Evolutionary conservation across 2,329 filamentous ascomycete species (phyloP), one percentile per base, ranked within the genome.

Genomic region (Atkinsonella texensis): DNA sequence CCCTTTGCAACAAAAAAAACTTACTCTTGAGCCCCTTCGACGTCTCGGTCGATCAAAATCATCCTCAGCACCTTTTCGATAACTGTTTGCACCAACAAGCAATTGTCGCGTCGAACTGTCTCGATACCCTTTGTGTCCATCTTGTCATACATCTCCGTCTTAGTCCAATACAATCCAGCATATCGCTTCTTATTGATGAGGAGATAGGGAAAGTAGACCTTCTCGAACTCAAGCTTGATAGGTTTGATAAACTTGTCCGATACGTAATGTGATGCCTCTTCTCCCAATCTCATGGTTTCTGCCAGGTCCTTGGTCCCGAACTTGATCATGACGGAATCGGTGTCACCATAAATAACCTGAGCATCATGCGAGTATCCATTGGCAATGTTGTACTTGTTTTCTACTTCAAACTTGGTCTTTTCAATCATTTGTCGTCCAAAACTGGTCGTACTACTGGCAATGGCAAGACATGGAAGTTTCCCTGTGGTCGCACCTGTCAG

Each of bases 121-220:
- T 98, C 93, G 58, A 98, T 97, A 76, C 93, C 93, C 68, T 98
- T 98, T 54, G 89, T 97, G 69, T 98, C 93, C 94, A 98, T 98
- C 75, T 97, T 98, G 77, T 98, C 94, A 67, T 86, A 93, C 69
- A 95, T 96, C 42, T 91, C 80, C 0, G 91, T 81, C 58, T 86
- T 93, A 5, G 93, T 98, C 90, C 90, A 98, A 71, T 89, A 97
- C 33, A 98, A 71, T n/a, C 93, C 93, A 9, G 93, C 93, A 63
- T 98, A 98, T 56, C 93, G 86, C 75, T 98, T 98, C 76, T 98
- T 98, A 81, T 98, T 98, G 81, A 98, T 98, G 49, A 98, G 77
- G 35, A 98, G 77, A 65, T 98, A 98, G 1, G 93, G 93, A 66
- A 87, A 98, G 70, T 98, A 98, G 1, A 98, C 91, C 70, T 98